These are phyloP conservation scores for Bretschneidera sinensis DNA, from an alignment of 345 rosid genomes.

Conservation along the genomic window DNA sequence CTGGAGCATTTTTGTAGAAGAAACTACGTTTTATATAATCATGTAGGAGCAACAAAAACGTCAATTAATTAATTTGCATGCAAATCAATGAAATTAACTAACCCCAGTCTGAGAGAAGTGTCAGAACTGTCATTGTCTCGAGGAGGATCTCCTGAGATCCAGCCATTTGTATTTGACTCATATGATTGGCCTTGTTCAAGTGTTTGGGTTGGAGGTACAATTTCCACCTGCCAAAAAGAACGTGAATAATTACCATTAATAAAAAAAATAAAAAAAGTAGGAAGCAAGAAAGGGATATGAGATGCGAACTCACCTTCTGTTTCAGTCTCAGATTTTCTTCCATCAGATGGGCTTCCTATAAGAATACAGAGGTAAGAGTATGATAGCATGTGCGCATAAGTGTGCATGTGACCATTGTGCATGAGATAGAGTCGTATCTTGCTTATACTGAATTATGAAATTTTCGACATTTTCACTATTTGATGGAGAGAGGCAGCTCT, in stretches of 20 bases:
- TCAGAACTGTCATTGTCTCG: slow-evolving; percentile 11
- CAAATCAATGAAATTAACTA: not conserved
- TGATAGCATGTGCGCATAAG: too few species aligned
- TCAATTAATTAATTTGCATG: too few species aligned
- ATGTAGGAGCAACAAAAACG: too few species aligned
- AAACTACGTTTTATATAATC: too few species aligned
- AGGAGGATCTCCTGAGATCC: slow-evolving; percentile 18
- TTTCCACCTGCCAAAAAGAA: slow-evolving; percentile 13
- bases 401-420: too few species aligned
- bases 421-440: too few species aligned
- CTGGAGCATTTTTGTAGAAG: too few species aligned
- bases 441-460: too few species aligned
- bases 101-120: slow-evolving; percentile 35
- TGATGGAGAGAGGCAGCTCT: too few species aligned
- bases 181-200: slow-evolving; percentile 16
- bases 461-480: too few species aligned
- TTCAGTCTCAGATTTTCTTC: slow-evolving; percentile 30
- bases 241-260: not conserved
- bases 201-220: not conserved
- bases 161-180: slow-evolving; percentile 13
- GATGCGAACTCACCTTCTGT: slow-evolving; percentile 14
- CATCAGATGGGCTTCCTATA: slow-evolving; percentile 21
- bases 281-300: not conserved
- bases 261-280: not conserved
- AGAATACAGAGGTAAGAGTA: not conserved